Evolutionary conservation across 2,329 filamentous ascomycete species (phyloP), one percentile per base, ranked within the genome.

Genomic region (Beauveria asiatica): DNA sequence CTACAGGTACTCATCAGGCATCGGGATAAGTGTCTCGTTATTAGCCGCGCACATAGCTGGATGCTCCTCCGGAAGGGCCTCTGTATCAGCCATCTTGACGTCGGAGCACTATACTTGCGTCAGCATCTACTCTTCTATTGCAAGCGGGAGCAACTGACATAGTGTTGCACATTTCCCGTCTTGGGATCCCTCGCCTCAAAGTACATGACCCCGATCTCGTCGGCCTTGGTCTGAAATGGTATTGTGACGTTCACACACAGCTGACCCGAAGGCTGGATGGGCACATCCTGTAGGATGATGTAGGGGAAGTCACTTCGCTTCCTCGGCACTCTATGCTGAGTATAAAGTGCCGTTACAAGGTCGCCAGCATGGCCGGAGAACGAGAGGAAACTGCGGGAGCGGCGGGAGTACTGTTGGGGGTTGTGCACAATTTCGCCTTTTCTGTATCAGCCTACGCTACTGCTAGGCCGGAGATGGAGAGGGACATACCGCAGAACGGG

Each of bases 21-120:
- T 53, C 19, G 49, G 57, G 8, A 60, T 55, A n/a, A 60, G 41
- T n/a, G 54, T 60, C 5, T 51, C 49, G 25, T 60, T 52, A 23
- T 53, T 33, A 8, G 57, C 57, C 25, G 54, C 54, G 48, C 54
- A 57, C 54, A 57, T 57, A 2, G 54, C 54, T 10, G 42, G 54
- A 19, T 57, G 54, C 11, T 57, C 54, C n/a, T 57, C 54, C 21
- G 54, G 54, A 16, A 57, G 54, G 2, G 41, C 54, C 21, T 57
- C 54, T 9, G 21, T 23, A 16, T 57, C 42, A 23, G 30, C 42
- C 41, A 57, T 46, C 39, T 48, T 11, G 17, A 48, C 21, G 13
- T 57, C 54, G 17, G 25, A 57, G 11, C 54, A 57, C 54, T 57
- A 19, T 33, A 16, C 21, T 33, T 21, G 11, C 11, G 25, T 57